Evolutionary conservation across 139 green algal species (phyloP), one percentile per base, ranked within the genome.

Genomic region (Pleodorina starrii): DNA sequence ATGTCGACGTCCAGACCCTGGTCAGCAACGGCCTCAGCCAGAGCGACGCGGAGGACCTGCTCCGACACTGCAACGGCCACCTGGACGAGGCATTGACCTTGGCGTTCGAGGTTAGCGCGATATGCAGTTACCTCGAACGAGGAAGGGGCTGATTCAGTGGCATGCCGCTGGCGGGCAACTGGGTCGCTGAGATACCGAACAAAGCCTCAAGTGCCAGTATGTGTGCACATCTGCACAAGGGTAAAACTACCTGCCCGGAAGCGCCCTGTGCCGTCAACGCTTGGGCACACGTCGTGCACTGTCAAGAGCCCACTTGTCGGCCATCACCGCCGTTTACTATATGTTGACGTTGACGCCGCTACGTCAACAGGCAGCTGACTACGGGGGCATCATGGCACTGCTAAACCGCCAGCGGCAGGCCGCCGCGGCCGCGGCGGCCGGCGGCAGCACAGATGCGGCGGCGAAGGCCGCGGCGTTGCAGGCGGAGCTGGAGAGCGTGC

Each of bases 401-500:
- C 84, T 89, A 11, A 10, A 43, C 6, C 66, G 81, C 4, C 44
- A 66, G 66, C 82, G 82, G 6, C 50, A 23, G 35, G 43, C 38
- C n/a, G 48, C 84, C 3, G 69, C 43, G 25, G 48, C 48, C 3
- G 69, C 36, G 14, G 36, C 36, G 25, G 36, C 54, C 29, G 54
- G 6, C 29, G 54, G 54, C 54, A 12, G 9, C 21, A 25, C 54
- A 32, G 54, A 12, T 25, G 69, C 69, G 23, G 84, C 69, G 27
- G 69, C 82, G 1, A 46, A 36, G 25, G 63, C 83, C 1, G 68
- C 69, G 3, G 44, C 25, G 32, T 21, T 90, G 75, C 5, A 35
- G 54, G 40, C n/a, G 43, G 86, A 90, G 82, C 60, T 88, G 29
- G 63, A 88, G 60, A 29, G 82, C 32, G 82, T 88, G 19, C 82